phyloP scores from a whole-genome alignment of 768 basidiomycete genomes.

The Cystofilobasidium macerans region DNA sequence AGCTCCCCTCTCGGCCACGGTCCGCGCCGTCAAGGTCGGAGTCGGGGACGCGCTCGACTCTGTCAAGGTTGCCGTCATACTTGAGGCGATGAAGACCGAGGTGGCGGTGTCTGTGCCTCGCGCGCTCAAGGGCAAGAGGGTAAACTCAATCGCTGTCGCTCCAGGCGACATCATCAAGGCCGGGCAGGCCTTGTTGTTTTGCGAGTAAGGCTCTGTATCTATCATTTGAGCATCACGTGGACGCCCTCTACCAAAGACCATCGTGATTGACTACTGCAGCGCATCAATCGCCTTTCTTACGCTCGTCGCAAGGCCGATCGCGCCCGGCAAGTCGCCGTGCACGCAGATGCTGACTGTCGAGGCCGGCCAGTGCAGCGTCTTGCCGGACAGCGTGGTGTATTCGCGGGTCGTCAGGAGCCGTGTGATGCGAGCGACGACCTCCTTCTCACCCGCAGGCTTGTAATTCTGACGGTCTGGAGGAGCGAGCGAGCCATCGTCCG shows the following conservation, averaged over 20 bases:
- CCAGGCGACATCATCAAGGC: conserved; percentile 45
- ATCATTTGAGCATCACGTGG: neutral
- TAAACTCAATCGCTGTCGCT: conserved; percentile 41
- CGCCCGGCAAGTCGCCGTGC: neutral
- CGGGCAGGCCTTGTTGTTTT: conserved; percentile 32
- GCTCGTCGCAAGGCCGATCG: neutral
- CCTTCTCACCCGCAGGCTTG: neutral
- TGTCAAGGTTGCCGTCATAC: conserved; percentile 41
- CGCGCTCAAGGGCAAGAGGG: conserved; percentile 43
- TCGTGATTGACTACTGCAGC: neutral
- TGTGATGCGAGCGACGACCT: neutral
- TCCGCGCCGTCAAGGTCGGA: neutral
- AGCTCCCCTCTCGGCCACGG: neutral
- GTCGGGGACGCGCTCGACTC: neutral
- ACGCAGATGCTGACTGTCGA: neutral
- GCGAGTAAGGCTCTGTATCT: neutral
- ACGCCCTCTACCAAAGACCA: neutral
- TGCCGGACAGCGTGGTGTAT: neutral
- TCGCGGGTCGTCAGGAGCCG: neutral
- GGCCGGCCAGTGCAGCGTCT: neutral
- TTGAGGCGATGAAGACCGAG: conserved; percentile 61
- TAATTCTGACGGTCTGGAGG: neutral
- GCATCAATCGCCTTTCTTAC: neutral
- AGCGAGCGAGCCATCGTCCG: neutral
- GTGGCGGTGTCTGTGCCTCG: conserved; percentile 46